Percentiles rank a stretch among this genome's conserved stretches.
Conservation (phyloP, 495 filamentous ascomycete species). For the Opeltia flavorubescens region DNA sequence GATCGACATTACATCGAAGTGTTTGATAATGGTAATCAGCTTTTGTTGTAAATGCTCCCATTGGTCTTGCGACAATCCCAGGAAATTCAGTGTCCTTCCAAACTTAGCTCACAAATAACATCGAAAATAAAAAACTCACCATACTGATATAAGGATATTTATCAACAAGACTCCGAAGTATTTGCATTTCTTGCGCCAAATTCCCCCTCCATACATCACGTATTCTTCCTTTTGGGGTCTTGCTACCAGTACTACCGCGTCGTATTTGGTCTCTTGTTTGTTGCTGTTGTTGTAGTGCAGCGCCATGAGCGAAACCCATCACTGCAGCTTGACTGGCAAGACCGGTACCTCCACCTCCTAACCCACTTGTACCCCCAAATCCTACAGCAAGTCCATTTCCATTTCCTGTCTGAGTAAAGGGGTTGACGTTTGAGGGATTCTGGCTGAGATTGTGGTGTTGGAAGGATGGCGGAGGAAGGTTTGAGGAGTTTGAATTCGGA, state of each 20-base stretch:
- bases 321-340: slow-evolving; percentile 82
- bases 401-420: slow-evolving; percentile 44
- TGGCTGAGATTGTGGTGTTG: slow-evolving; percentile 43
- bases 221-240: slow-evolving; percentile 55
- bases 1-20: slow-evolving; percentile 88
- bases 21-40: slow-evolving; percentile 98
- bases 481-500: slow-evolving; percentile 31
- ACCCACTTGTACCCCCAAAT: slow-evolving; percentile 37
- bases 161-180: slow-evolving; percentile 65
- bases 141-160: slow-evolving; percentile 91
- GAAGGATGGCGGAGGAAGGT: slow-evolving; percentile 46
- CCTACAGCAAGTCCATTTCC: slow-evolving; percentile 44
- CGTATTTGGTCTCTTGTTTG: slow-evolving; percentile 33
- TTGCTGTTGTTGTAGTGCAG: slow-evolving; percentile 54
- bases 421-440: slow-evolving; percentile 51
- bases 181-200: slow-evolving; percentile 74
- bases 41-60: slow-evolving; percentile 84
- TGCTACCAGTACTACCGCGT: slow-evolving; percentile 26
- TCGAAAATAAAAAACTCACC: slow-evolving; percentile 39
- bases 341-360: slow-evolving; percentile 60
- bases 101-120: background rate
- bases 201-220: slow-evolving; percentile 91
- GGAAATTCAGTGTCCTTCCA: slow-evolving; percentile 91
- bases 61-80: slow-evolving; percentile 85
- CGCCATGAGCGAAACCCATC: slow-evolving; percentile 70